Evolutionary conservation across 2,329 filamentous ascomycete genomes (phyloP).

Genomic region (Pseudopyrenochaeta lycopersici): DNA sequence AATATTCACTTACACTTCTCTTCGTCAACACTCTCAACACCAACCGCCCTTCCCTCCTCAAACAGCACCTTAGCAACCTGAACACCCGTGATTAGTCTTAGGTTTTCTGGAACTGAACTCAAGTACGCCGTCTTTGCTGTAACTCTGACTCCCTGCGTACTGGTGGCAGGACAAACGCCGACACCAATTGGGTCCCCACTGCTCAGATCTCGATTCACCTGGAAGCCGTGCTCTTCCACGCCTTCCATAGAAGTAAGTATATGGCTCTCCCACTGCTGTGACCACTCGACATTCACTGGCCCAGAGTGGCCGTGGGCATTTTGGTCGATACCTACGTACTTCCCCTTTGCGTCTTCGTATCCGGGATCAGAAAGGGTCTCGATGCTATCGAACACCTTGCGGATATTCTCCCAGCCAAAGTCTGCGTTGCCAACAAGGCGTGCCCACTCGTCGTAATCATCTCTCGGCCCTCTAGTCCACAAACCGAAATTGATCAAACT

Average conservation of each 20-base stretch:
- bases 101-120: background rate
- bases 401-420: too few relatives aligned
- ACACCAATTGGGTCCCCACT: conserved; percentile 6
- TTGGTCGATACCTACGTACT: background rate
- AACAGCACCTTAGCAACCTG: conserved; percentile 1
- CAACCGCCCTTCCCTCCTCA: conserved; percentile 1
- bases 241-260: background rate
- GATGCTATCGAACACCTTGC: background rate
- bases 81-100: background rate
- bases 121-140: conserved; percentile 2
- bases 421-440: background rate
- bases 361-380: background rate
- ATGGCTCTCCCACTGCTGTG: background rate
- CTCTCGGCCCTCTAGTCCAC: background rate
- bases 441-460: background rate
- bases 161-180: background rate
- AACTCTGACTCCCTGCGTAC: background rate
- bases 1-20: background rate
- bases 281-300: background rate
- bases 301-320: background rate
- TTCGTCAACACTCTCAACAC: conserved; percentile 1
- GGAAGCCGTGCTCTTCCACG: background rate
- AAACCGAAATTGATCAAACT: conserved; percentile 2
- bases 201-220: conserved; percentile 1
- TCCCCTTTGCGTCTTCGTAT: too few relatives aligned